These are phyloP conservation scores for Coniella lustricola DNA, from an alignment of 2,329 filamentous ascomycete genomes.

Conservation along the genomic window DNA sequence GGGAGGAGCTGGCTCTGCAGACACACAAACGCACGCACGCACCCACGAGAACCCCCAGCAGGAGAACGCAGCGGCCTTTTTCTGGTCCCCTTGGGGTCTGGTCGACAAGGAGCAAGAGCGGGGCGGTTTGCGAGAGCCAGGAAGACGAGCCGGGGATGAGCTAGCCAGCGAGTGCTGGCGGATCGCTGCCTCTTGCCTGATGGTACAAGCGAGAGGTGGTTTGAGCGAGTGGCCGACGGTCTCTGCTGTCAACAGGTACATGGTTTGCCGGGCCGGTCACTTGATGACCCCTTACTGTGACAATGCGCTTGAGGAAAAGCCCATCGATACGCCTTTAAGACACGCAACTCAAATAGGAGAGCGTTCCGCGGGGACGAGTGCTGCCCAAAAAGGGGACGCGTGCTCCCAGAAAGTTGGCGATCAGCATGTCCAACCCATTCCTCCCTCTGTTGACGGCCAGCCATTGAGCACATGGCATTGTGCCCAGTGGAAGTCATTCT, in stretches of 20 bases:
- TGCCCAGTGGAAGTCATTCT: conserved; percentile 9
- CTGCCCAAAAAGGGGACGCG: conserved; percentile 1
- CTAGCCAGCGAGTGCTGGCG: no score
- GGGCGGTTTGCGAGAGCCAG: no score
- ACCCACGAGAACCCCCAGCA: no score
- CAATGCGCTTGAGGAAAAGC: background rate
- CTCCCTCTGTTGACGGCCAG: conserved; percentile 6
- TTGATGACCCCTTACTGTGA: conserved; percentile 3
- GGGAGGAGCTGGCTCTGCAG: conserved; percentile 6
- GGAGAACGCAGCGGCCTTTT: no score
- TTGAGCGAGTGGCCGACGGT: no score
- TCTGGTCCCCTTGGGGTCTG: no score
- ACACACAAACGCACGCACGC: background rate
- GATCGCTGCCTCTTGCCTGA: background rate
- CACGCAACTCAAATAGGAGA: conserved; percentile 1
- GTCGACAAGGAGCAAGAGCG: background rate
- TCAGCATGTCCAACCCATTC: conserved; percentile 15
- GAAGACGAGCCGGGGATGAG: no score
- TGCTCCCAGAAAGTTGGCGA: conserved; percentile 2
- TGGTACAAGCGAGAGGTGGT: background rate
- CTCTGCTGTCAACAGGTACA: background rate
- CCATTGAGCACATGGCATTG: conserved; percentile 8
- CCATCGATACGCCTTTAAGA: background rate
- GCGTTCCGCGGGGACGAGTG: conserved; percentile 3
- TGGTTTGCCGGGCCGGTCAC: background rate